Evolutionary conservation across 2,329 filamentous ascomycete species (phyloP).

Genomic region (Exophiala sideris): DNA sequence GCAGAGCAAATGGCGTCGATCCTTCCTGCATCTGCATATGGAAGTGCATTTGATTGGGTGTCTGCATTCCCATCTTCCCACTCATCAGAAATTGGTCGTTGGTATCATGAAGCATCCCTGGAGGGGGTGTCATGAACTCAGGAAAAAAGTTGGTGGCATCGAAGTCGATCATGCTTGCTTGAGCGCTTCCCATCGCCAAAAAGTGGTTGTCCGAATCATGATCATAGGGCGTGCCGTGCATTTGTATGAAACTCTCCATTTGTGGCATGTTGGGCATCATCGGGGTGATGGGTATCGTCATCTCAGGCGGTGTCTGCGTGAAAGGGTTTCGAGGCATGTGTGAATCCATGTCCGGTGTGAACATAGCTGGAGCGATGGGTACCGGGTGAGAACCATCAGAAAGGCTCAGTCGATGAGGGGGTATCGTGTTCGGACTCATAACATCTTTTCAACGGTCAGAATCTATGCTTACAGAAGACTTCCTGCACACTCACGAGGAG

Average conservation of each 20-base stretch:
- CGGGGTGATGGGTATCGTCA: constrained; percentile 26
- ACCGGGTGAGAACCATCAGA: constrained; percentile 24
- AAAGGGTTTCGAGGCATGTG: constrained; percentile 25
- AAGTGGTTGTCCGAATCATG: constrained; percentile 27
- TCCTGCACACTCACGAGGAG: constrained; percentile 19
- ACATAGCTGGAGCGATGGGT: constrained; percentile 24
- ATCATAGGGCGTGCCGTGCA: constrained; percentile 26
- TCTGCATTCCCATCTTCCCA: constrained; percentile 23
- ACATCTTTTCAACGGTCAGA: constrained; percentile 14
- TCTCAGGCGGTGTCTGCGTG: constrained; percentile 27
- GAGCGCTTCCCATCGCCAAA: constrained; percentile 24
- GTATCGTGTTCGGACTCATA: constrained; percentile 15
- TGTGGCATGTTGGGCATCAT: constrained; percentile 29
- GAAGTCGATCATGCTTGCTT: constrained; percentile 26
- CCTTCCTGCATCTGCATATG: constrained; percentile 21
- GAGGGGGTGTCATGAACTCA: constrained; percentile 27
- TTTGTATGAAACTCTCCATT: constrained; percentile 27
- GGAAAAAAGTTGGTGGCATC: constrained; percentile 23
- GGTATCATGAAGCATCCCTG: constrained; percentile 22
- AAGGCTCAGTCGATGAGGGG: constrained; percentile 23
- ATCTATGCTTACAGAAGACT: neutral
- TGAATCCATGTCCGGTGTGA: constrained; percentile 20
- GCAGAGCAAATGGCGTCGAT: constrained; percentile 15
- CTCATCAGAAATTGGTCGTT: constrained; percentile 24
- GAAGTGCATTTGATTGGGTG: constrained; percentile 22